phyloP scores from a whole-genome alignment of 441 rosid genomes.

The Erysimum cheiri region DNA sequence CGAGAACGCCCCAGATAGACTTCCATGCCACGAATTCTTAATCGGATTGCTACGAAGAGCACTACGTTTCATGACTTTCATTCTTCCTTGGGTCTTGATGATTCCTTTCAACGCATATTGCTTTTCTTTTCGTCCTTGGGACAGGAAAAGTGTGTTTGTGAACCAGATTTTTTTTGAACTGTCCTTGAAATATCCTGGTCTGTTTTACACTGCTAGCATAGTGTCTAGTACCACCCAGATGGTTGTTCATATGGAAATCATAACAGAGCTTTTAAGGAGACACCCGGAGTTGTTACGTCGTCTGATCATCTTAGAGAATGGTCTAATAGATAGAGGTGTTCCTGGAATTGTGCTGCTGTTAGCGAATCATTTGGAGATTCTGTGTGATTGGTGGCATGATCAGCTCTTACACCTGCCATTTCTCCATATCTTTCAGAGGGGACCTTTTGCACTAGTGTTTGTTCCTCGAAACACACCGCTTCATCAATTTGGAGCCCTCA shows the following conservation, averaged over 20 bases:
- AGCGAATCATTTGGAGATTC: constrained; percentile 4
- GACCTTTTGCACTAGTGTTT: not conserved
- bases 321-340: not conserved
- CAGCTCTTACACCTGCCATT: constrained; percentile 20
- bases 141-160: not conserved
- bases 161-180: not conserved
- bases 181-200: constrained; percentile 20
- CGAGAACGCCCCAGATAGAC: constrained; percentile 41
- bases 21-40: constrained; percentile 33
- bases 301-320: constrained; percentile 11
- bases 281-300: constrained; percentile 1
- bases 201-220: not conserved
- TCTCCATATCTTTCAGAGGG: not conserved
- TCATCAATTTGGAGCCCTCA: constrained; percentile 29
- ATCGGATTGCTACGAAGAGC: constrained; percentile 16
- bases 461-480: constrained; percentile 13
- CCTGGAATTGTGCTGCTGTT: constrained; percentile 7
- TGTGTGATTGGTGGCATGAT: constrained; percentile 33
- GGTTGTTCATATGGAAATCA: not conserved
- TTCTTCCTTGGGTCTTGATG: constrained; percentile 29
- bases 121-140: constrained; percentile 7
- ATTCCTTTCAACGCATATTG: constrained; percentile 38
- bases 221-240: not conserved
- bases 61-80: constrained; percentile 6
- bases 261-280: not conserved